Conservation (phyloP, 352 stramenopile species). For the Pythium periplocum region DNA sequence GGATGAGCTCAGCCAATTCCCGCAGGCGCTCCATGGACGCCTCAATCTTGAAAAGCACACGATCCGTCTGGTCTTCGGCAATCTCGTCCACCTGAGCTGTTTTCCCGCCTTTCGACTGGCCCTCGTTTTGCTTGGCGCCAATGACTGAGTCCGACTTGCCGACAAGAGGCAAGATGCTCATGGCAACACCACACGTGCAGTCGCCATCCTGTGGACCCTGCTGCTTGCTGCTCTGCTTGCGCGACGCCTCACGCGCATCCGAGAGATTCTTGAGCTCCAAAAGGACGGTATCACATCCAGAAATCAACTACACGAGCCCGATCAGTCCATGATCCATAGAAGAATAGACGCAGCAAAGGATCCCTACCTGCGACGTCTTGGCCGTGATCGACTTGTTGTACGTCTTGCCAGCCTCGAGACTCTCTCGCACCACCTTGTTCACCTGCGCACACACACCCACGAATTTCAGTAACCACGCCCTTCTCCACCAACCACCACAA, state of each 20-base stretch:
- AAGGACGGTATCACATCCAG: conserved; percentile 66
- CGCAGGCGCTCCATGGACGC: conserved; percentile 59
- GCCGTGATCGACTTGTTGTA: conserved; percentile 84
- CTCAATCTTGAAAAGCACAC: conserved; percentile 70
- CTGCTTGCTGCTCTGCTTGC: conserved; percentile 35
- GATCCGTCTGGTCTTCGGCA: conserved; percentile 76
- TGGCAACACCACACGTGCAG: conserved; percentile 53
- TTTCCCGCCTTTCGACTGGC: conserved; percentile 1
- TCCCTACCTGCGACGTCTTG: conserved; percentile 62
- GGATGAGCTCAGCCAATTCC: conserved; percentile 75
- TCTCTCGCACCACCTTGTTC: conserved; percentile 57
- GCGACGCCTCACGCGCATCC: conserved; percentile 43
- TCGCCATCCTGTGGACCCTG: conserved; percentile 19
- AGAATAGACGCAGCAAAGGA: conserved; percentile 1
- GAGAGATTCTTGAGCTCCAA: conserved; percentile 72
- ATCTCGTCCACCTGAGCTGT: conserved; percentile 37
- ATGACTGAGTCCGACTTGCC: conserved; percentile 12
- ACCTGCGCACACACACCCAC: conserved; percentile 19
- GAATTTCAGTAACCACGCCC: not conserved
- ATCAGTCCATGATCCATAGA: no score
- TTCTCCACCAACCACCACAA: not conserved
- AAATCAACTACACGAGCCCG: conserved; percentile 33
- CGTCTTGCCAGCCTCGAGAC: conserved; percentile 72
- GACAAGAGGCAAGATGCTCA: conserved; percentile 53
- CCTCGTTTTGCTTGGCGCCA: conserved; percentile 4